Evolutionary conservation across 768 basidiomycete species (phyloP), one percentile per base, ranked within the genome.

Genomic region (Cystofilobasidium macerans): DNA sequence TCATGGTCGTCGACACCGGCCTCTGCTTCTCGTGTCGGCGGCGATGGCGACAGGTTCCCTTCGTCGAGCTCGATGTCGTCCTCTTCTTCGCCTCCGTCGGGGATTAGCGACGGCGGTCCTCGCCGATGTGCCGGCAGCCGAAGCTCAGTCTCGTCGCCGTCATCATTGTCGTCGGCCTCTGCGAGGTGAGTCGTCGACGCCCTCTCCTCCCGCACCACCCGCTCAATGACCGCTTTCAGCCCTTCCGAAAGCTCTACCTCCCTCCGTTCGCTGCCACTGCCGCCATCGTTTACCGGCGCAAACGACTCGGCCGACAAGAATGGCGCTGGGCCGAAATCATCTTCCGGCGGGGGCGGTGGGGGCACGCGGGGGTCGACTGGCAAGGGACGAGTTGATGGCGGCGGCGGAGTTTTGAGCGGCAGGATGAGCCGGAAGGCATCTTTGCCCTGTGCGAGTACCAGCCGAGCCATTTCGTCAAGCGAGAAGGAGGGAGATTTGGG

Each of bases 351-450:
- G 5, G 32, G 28, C 2, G 51, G 51, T 14, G 51, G 51, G 18
- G 51, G 51, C 2, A 30, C 28, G 28, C 28, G 8, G 14, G 7
- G 20, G 14, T 5, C 18, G 2, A 30, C 14, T 2, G 51, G 28
- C 14, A 22, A 12, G 5, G 51, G 51, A 32, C 2, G 51, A n/a
- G n/a, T n/a, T n/a, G n/a, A n/a, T 16, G 51, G 30, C 3, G 51
- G 51, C 16, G 51, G 51, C 13, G 51, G 51, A 5, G 45, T n/a
- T 8, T 32, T 28, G 14, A 54, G 51, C 13, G 51, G 51, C 18
- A 54, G 51, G 51, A 54, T 54, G 9, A 54, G 30, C 12, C 51
- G 51, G 51, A 54, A 54, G 14, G 51, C 51, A 18, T 54, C 51
- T 20, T 54, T 54, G 14, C 51, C 51, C 51, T 54, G 48, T 51